Percentiles rank a stretch among this genome's conserved stretches.
Conservation (phyloP, 2,329 filamentous ascomycete species). For the Graphium sp. region DNA sequence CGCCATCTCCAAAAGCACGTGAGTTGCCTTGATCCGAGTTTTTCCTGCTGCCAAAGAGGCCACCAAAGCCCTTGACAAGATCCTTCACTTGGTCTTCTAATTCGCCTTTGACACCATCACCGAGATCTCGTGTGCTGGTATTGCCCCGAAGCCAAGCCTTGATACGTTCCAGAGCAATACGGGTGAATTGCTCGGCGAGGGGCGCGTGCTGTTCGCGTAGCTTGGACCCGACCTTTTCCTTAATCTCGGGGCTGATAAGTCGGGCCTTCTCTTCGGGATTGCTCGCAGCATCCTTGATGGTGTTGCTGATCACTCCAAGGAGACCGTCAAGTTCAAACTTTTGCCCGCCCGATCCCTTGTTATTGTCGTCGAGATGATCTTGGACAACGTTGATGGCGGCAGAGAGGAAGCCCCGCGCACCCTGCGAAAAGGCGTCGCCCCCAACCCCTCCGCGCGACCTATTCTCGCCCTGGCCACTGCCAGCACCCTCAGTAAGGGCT, state of each 20-base stretch:
- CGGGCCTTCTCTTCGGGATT: slow-evolving; percentile 28
- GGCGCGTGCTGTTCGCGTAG: slow-evolving; percentile 22
- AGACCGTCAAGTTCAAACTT: slow-evolving; percentile 23
- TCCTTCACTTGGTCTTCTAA: slow-evolving; percentile 25
- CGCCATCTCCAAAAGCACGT: slow-evolving; percentile 13
- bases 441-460: slow-evolving; percentile 12
- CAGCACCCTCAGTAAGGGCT: slow-evolving; percentile 18
- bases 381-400: slow-evolving; percentile 22
- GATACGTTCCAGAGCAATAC: slow-evolving; percentile 26
- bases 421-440: slow-evolving; percentile 10
- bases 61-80: slow-evolving; percentile 23
- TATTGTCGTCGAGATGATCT: slow-evolving; percentile 17
- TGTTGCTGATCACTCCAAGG: slow-evolving; percentile 21
- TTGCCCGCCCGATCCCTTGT: slow-evolving; percentile 11
- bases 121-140: slow-evolving; percentile 20
- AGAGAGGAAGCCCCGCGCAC: slow-evolving; percentile 20
- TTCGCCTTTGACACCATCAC: slow-evolving; percentile 24
- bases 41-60: slow-evolving; percentile 20
- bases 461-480: slow-evolving; percentile 6
- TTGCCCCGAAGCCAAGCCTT: slow-evolving; percentile 26
- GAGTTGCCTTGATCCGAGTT: slow-evolving; percentile 14
- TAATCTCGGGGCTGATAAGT: slow-evolving; percentile 26
- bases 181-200: slow-evolving; percentile 26
- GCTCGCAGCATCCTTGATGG: slow-evolving; percentile 23
- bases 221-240: slow-evolving; percentile 21